Evolutionary conservation across 179 eudicot genomes (phyloP), one percentile per base, ranked within the genome.

Genomic region (Patellifolia procumbens): DNA sequence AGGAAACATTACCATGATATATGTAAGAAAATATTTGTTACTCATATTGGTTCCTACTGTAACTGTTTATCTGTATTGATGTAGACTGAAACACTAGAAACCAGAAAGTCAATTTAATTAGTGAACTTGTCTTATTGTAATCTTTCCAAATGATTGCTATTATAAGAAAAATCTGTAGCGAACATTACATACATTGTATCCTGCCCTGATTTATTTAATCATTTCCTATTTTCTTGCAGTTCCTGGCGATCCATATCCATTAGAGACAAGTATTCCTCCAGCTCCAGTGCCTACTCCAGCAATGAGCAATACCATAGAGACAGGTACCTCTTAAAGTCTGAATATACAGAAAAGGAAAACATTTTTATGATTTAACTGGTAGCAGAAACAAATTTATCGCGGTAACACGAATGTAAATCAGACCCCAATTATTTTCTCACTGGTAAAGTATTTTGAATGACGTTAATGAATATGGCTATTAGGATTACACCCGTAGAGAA

Each of bases 191-290:
- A 22, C 46, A 13, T 31, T 37, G 58, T 66, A 53, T 42, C 29
- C 49, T 70, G 46, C 20, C 45, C 22, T 78, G 66, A 13, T 52
- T 35, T 22, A 29, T 60, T 37, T n/a, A 28, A 49, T 82, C 19
- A 49, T 52, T 34, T 66, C 35, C 26, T 46, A n/a, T 45, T 70
- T 31, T 70, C 0, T 78, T 85, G 61, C 81, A 94, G 98, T 83
- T 83, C 98, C 98, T 62, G 98, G 98, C 4, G 97, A 92, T 73
- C 93, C 97, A 60, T 92, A 91, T 80, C 89, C 91, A 2, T 51
- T 70, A 59, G 83, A 81, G 75, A 79, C 75, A 37, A 75, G 68
- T 53, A 73, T 65, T 68, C 62, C 88, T 68, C 89, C 91, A 26
- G 87, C 92, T 78, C 90, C 94, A 35, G 90, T 74, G 70, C 98